phyloP scores from a whole-genome alignment of 1,284 basidiomycete genomes.

The Pseudozyma thailandica region DNA sequence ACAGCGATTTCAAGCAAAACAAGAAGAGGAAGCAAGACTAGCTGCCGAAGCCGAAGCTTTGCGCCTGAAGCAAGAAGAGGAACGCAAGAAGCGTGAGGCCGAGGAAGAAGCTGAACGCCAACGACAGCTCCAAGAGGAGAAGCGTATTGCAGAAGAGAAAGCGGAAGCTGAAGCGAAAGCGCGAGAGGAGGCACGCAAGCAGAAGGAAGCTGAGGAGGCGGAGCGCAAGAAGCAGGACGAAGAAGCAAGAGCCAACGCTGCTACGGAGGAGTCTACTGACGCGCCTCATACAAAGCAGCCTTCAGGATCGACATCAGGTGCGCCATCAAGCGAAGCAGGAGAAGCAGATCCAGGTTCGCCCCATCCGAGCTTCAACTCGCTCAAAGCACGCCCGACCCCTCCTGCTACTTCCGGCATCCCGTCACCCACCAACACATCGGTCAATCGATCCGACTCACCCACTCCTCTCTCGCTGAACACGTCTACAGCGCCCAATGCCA shows the following conservation, averaged over 20 bases:
- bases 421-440: constrained; percentile 45
- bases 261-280: not conserved
- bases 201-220: constrained; percentile 28
- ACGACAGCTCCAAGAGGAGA: constrained; percentile 22
- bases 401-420: constrained; percentile 52
- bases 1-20: constrained; percentile 24
- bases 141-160: constrained; percentile 30
- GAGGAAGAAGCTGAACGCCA: constrained; percentile 37
- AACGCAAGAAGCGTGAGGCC: constrained; percentile 34
- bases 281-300: not conserved
- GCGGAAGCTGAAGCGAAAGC: constrained; percentile 22
- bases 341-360: constrained; percentile 47
- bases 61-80: constrained; percentile 31
- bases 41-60: constrained; percentile 37
- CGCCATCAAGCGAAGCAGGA: constrained; percentile 11
- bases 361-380: constrained; percentile 58
- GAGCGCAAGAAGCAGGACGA: constrained; percentile 15
- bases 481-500: not conserved
- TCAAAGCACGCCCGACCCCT: constrained; percentile 57
- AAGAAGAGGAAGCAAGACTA: constrained; percentile 34
- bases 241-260: not conserved
- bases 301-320: not conserved
- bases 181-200: constrained; percentile 8
- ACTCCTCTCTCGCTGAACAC: not conserved
- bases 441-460: constrained; percentile 33